Evolutionary conservation across 192 early-diverging fungal genomes (phyloP).

Genomic region (Polychytrium aggregatum): DNA sequence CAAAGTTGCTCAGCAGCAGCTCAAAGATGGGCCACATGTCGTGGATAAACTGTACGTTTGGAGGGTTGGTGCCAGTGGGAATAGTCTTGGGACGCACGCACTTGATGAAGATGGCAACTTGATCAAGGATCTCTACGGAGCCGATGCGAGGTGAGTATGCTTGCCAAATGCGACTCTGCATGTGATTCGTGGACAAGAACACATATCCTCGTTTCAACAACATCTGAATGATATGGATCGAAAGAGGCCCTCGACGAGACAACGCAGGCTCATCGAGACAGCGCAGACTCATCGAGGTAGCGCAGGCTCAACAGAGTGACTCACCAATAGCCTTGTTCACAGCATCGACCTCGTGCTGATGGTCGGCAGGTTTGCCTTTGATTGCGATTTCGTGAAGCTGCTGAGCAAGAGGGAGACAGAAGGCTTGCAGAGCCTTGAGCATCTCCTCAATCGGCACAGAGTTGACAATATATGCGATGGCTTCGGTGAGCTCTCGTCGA

Average conservation of each 20-base stretch:
- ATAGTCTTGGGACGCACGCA: constrained; percentile 40
- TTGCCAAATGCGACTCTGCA: no score
- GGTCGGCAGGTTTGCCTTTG: constrained; percentile 22
- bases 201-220: no score
- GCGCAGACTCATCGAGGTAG: background rate
- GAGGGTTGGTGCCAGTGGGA: constrained; percentile 38
- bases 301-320: background rate
- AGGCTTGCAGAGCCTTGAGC: constrained; percentile 52
- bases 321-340: constrained; percentile 10
- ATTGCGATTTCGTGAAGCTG: constrained; percentile 49
- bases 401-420: constrained; percentile 63
- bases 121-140: constrained; percentile 35
- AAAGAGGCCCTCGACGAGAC: constrained; percentile 11
- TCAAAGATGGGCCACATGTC: constrained; percentile 68
- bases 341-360: constrained; percentile 19
- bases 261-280: constrained; percentile 1
- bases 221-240: constrained; percentile 20
- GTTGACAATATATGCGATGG: constrained; percentile 78
- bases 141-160: background rate
- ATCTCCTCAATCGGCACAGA: constrained; percentile 56
- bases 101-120: constrained; percentile 51
- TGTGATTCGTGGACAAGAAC: no score
- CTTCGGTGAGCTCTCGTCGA: constrained; percentile 70
- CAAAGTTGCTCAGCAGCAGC: constrained; percentile 38
- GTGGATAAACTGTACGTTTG: constrained; percentile 51